Conservation (phyloP, 148 eudicot genomes). For the Fallopia convolvulus region DNA sequence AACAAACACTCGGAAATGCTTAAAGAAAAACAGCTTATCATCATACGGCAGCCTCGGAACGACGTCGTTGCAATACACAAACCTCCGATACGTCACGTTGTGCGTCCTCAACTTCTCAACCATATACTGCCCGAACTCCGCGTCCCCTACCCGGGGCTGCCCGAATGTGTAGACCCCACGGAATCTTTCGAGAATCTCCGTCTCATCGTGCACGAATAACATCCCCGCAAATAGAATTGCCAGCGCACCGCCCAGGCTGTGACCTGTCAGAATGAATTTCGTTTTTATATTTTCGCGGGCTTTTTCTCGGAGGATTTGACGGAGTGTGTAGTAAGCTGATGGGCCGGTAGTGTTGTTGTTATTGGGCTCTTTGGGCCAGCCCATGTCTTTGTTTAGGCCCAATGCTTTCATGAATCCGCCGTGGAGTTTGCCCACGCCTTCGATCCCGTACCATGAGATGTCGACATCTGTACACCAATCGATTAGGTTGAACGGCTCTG, state of each 20-base stretch:
- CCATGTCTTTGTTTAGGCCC: constrained; percentile 37
- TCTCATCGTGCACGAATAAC: constrained; percentile 45
- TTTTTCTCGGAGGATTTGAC: constrained; percentile 32
- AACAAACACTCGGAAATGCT: constrained; percentile 60
- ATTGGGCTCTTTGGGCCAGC: constrained; percentile 39
- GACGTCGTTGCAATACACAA: constrained; percentile 63
- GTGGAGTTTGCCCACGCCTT: constrained; percentile 45
- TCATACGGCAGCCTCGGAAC: constrained; percentile 77
- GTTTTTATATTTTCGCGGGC: constrained; percentile 26
- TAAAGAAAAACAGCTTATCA: constrained; percentile 37
- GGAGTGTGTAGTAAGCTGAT: constrained; percentile 52
- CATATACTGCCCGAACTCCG: constrained; percentile 62
- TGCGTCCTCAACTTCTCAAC: constrained; percentile 28
- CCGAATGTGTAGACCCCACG: constrained; percentile 80
- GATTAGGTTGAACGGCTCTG: constrained; percentile 43
- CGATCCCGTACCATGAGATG: constrained; percentile 48
- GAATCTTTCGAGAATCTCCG: constrained; percentile 32
- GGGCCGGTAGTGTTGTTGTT: not conserved
- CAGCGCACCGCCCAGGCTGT: constrained; percentile 79
- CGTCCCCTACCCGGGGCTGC: constrained; percentile 75
- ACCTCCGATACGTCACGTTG: constrained; percentile 48
- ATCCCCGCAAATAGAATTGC: constrained; percentile 50
- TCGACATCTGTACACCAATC: constrained; percentile 64
- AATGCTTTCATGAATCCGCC: constrained; percentile 72
- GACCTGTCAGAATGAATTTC: constrained; percentile 55